Conservation (phyloP, 163 green algal species). For the Scenedesmus sp. region DNA sequence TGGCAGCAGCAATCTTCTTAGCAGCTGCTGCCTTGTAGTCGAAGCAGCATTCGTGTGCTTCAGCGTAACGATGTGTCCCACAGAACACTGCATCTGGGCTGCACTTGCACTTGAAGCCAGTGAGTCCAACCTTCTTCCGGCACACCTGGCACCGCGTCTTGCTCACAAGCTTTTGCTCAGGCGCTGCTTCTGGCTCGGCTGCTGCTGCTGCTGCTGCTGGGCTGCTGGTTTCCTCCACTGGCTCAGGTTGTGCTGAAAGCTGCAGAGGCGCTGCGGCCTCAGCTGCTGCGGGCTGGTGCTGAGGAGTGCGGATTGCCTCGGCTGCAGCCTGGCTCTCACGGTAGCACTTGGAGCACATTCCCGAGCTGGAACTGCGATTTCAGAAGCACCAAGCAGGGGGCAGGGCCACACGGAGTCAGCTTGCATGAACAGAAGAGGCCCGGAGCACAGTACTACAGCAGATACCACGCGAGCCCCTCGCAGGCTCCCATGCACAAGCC, state of each 20-base stretch:
- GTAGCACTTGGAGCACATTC: constrained; percentile 71
- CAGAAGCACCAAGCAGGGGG: background rate
- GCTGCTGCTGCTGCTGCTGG: constrained; percentile 11
- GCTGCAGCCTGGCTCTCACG: constrained; percentile 50
- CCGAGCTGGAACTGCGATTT: background rate
- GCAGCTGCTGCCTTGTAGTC: constrained; percentile 65
- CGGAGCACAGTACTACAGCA: background rate
- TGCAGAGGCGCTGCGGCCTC: constrained; percentile 18
- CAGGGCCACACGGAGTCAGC: background rate
- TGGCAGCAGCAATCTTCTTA: constrained; percentile 62
- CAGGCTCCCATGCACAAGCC: background rate
- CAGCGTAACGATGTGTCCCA: constrained; percentile 64
- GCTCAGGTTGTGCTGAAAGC: constrained; percentile 20
- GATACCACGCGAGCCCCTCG: background rate
- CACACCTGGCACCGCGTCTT: constrained; percentile 53
- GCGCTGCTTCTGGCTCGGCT: background rate
- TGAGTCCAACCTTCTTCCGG: constrained; percentile 69
- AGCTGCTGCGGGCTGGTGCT: background rate
- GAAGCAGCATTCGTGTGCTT: constrained; percentile 68
- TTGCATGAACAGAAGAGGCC: constrained; percentile 1
- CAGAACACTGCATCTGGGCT: constrained; percentile 60
- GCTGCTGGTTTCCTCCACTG: constrained; percentile 20
- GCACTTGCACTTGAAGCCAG: constrained; percentile 73
- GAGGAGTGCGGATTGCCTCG: constrained; percentile 9
- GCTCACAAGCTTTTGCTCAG: constrained; percentile 12